Base-by-base conservation (phyloP, 164 flowering plant species). In the Magnolia kwangsiensis region DNA sequence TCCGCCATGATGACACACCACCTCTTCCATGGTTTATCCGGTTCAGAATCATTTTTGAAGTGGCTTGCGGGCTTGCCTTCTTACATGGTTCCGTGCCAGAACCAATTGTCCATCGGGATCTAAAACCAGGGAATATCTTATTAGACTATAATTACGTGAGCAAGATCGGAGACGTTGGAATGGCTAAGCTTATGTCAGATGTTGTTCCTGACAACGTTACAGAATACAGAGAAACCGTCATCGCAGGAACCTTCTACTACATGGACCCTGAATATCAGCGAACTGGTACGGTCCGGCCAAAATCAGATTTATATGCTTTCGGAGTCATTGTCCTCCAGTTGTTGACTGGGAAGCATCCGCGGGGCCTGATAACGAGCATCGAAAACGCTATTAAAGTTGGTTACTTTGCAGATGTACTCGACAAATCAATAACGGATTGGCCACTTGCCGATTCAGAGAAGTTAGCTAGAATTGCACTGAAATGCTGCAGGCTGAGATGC, bases 261-360 rank as follows among this genome's bases (percentile, higher is more conserved):
- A 92, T 94, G 91, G 98, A 94, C 73, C 98, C 98, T 1, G 98
- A 94, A 83, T 94, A 94, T 83, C 93, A 85, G 50, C 85, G 98
- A 85, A 92, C 97, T 5, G 98, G 98, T 49, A 92, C 94, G 0
- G 16, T 94, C 19, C 78, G 97, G 77, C 96, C 97, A 5, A 94
- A 94, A 81, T 94, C 98, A 69, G 98, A 94, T 82, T 71, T 90
- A 49, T 94, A 88, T 82, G 95, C 95, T 51, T 84, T 94, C 67
- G 98, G 97, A 24, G 70, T 94, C 5, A 89, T 90, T 61, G 80
- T 82, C 18, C 91, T 94, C 75, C 98, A 94, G 75, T 61, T 94
- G 64, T 77, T 94, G 78, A 83, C 92, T 6, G 90, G 85, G 72
- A 85, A 83, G 63, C 87, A 69, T 61, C 91, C 98, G 51, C 82